These are phyloP conservation scores for Diaporthe batatas DNA, from an alignment of 2,329 filamentous ascomycete genomes.

Conservation along the genomic window DNA sequence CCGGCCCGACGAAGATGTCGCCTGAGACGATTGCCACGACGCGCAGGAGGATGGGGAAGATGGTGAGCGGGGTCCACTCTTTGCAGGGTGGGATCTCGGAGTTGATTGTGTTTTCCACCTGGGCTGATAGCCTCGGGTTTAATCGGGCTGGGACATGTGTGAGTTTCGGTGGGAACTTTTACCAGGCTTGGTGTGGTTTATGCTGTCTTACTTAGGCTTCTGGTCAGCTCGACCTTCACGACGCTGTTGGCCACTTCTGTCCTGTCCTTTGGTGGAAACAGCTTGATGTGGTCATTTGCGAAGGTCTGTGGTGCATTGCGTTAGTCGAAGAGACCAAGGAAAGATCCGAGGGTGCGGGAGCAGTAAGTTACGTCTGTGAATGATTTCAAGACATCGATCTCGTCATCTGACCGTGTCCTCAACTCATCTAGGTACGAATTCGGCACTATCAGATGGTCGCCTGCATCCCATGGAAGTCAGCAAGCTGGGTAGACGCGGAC, in stretches of 20 bases:
- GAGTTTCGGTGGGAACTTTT: no score
- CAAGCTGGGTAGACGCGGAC: background rate
- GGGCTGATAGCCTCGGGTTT: constrained; percentile 29
- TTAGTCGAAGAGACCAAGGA: background rate
- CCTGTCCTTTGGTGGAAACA: constrained; percentile 36
- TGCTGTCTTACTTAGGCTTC: constrained; percentile 2
- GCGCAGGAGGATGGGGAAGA: constrained; percentile 53
- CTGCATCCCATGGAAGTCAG: constrained; percentile 36
- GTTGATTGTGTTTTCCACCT: constrained; percentile 32
- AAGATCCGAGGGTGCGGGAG: no score
- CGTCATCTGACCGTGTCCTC: constrained; percentile 47
- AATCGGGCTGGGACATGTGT: background rate
- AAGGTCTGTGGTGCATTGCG: background rate
- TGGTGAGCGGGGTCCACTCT: constrained; percentile 47
- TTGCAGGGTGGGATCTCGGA: constrained; percentile 12
- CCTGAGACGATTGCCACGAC: constrained; percentile 57
- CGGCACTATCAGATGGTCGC: constrained; percentile 49
- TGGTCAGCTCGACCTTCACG: constrained; percentile 32
- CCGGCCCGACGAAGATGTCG: constrained; percentile 57
- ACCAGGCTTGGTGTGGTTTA: no score
- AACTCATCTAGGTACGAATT: constrained; percentile 48
- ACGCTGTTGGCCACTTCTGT: constrained; percentile 37
- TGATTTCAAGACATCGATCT: constrained; percentile 48
- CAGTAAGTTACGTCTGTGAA: constrained; percentile 33
- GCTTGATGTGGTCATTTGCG: constrained; percentile 36